Percentiles rank a stretch among this genome's conserved stretches.
Evolutionary conservation across 441 rosid species (phyloP).

Genomic region (Populus hybrid): DNA sequence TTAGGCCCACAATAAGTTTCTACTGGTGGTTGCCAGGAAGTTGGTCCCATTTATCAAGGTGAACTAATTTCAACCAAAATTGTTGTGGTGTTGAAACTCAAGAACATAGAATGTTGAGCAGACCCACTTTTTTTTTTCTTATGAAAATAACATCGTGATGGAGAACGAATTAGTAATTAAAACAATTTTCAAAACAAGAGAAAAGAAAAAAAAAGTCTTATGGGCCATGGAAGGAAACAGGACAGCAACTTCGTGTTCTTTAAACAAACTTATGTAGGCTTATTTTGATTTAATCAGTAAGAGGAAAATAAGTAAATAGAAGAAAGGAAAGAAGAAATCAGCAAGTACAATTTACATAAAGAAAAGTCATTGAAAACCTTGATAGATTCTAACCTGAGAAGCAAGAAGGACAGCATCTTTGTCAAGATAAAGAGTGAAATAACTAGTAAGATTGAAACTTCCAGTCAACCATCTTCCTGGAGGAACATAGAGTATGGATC

Average conservation of each 20-base stretch:
- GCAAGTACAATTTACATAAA: neutral
- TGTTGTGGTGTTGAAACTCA: neutral
- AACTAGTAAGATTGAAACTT: conserved; percentile 75
- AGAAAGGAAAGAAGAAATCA: neutral
- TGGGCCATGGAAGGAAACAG: neutral
- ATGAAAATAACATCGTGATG: neutral
- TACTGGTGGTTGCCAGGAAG: neutral
- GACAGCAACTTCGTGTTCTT: neutral
- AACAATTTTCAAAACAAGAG: neutral
- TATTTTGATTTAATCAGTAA: neutral
- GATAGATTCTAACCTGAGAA: conserved; percentile 42
- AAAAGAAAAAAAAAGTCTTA: neutral
- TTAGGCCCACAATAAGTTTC: neutral
- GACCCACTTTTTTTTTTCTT: neutral
- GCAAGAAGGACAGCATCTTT: conserved; percentile 64
- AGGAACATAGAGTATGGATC: conserved; percentile 70
- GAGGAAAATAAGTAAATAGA: neutral
- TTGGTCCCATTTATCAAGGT: neutral
- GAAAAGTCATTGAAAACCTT: no score
- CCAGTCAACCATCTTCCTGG: conserved; percentile 86
- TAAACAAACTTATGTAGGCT: neutral
- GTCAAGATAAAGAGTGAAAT: conserved; percentile 72
- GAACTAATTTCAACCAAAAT: neutral
- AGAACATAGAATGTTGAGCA: neutral
- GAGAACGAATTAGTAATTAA: neutral